A percentile compares a stretch with the other conserved stretches of the same genome.
These are phyloP conservation scores for Botrytis pseudocinerea DNA, from an alignment of 2,329 filamentous ascomycete species.

Conservation along the genomic window DNA sequence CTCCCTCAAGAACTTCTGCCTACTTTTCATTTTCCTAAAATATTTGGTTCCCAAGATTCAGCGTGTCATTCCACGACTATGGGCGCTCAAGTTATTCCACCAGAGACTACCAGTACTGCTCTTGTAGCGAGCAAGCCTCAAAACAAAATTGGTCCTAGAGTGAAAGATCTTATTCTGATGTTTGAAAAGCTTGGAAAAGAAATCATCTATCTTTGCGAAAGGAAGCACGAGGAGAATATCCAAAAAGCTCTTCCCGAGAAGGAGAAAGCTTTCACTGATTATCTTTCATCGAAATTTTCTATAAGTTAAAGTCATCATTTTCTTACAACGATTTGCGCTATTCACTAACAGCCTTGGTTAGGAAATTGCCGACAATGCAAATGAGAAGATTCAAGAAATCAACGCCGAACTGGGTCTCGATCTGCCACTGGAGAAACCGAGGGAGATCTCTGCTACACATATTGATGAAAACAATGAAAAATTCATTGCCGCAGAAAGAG, in stretches of 20 bases:
- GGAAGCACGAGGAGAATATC: too few relatives aligned
- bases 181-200: too few relatives aligned
- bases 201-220: too few relatives aligned
- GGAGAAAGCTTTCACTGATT: too few relatives aligned
- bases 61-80: background rate
- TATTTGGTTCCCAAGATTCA: background rate
- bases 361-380: background rate
- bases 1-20: background rate
- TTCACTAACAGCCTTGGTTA: background rate
- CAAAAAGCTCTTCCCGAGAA: too few relatives aligned
- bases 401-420: background rate
- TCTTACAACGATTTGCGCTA: too few relatives aligned
- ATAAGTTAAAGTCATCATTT: too few relatives aligned
- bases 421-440: background rate
- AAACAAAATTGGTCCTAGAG: too few relatives aligned
- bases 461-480: background rate
- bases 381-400: background rate
- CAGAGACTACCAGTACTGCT: background rate
- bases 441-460: background rate
- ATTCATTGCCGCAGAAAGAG: background rate
- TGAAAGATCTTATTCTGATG: too few relatives aligned
- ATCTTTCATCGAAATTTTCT: too few relatives aligned
- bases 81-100: background rate
- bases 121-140: background rate
- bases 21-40: background rate